phyloP scores from a whole-genome alignment of 2,329 filamentous ascomycete genomes.

The Monosporascus sp. region DNA sequence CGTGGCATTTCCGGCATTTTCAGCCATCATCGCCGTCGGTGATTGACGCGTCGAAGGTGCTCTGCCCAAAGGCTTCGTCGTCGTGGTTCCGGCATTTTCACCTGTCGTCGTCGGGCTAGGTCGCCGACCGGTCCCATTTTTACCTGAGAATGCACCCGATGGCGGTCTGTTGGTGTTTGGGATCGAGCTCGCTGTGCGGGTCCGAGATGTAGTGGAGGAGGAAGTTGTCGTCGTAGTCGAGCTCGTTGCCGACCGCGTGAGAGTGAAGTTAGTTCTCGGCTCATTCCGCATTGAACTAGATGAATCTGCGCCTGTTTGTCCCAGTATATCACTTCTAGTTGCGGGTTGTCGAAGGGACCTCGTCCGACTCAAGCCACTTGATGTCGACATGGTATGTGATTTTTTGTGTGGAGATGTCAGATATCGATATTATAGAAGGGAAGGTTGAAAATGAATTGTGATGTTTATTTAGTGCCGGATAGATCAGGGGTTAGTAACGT shows the following conservation, averaged over 20 bases:
- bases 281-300: slow-evolving; percentile 13
- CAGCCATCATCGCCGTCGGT: slow-evolving; percentile 2
- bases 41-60: slow-evolving; percentile 19
- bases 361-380: slow-evolving; percentile 34
- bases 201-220: slow-evolving; percentile 9
- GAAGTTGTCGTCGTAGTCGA: slow-evolving; percentile 11
- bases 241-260: slow-evolving; percentile 27
- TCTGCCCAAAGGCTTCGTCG: slow-evolving; percentile 19
- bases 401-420: neutral
- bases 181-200: slow-evolving; percentile 9
- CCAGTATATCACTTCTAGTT: slow-evolving; percentile 7
- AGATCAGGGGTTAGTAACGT: too few relatives aligned
- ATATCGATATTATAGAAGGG: too few relatives aligned
- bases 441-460: too few relatives aligned
- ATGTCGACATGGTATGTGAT: slow-evolving; percentile 33
- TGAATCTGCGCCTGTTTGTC: slow-evolving; percentile 8
- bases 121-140: slow-evolving; percentile 3
- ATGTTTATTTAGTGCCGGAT: too few relatives aligned
- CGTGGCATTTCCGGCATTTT: slow-evolving; percentile 10
- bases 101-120: neutral
- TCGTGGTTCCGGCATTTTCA: slow-evolving; percentile 9
- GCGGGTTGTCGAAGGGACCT: slow-evolving; percentile 43
- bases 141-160: slow-evolving; percentile 11
- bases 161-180: slow-evolving; percentile 10
- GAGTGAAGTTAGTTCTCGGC: slow-evolving; percentile 34